Conservation (phyloP, 495 filamentous ascomycete species). For the Hypoxylon perforatum region DNA sequence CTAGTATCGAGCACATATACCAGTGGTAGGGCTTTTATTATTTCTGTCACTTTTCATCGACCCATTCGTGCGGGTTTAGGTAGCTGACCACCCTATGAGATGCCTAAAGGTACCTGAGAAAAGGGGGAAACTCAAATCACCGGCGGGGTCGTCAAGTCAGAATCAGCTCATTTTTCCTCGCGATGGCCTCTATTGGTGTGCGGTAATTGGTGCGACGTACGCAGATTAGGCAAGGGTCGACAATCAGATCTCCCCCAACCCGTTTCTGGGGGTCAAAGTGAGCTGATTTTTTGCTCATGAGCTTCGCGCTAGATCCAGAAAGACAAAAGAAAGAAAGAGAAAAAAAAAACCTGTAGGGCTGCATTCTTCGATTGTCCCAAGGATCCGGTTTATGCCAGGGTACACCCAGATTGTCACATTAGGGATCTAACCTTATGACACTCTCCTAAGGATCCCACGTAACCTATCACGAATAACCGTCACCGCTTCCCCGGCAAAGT, state of each 20-base stretch:
- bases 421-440: neutral
- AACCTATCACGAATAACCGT: conserved; percentile 10
- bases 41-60: conserved; percentile 31
- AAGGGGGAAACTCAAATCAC: conserved; percentile 29
- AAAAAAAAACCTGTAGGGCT: conserved; percentile 30
- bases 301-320: conserved; percentile 15
- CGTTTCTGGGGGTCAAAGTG: conserved; percentile 23
- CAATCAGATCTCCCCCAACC: conserved; percentile 37
- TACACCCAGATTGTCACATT: neutral
- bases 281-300: neutral
- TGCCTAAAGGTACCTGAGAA: conserved; percentile 36
- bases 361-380: neutral
- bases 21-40: conserved; percentile 7
- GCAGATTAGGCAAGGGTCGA: conserved; percentile 37
- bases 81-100: conserved; percentile 26
- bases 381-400: neutral
- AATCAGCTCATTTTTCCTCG: conserved; percentile 42
- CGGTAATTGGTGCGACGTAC: conserved; percentile 37
- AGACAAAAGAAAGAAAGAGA: neutral
- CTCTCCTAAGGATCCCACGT: neutral
- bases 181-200: conserved; percentile 39
- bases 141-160: conserved; percentile 40
- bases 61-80: conserved; percentile 23
- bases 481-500: conserved; percentile 5
- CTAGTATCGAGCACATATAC: conserved; percentile 9